Evolutionary conservation across 176 grass and related monocot genomes (phyloP), one percentile per base, ranked within the genome.

Genomic region (Oryza officinalis): DNA sequence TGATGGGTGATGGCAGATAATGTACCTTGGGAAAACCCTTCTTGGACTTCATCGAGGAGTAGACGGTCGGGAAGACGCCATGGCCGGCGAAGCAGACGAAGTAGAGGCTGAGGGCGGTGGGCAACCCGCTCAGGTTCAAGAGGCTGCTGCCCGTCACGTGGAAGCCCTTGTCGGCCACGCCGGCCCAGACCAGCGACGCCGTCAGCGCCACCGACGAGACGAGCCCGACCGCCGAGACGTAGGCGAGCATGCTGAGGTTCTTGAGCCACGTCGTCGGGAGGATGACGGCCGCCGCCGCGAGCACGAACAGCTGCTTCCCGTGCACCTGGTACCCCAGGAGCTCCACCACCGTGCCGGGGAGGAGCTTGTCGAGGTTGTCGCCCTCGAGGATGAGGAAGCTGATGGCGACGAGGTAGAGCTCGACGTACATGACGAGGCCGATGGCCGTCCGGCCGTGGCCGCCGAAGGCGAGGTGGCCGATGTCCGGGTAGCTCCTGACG

Each of bases 81-180:
- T 94, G 92, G 23, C 89, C 86, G 61, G 89, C 0, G 32, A 87
- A 94, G 75, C 92, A 91, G 37, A 91, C 89, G 44, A 91, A 91
- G 31, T 81, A 94, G 66, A 94, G 38, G 38, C 92, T 82, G 15
- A 94, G 70, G 22, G 89, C 63, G 1, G 86, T 91, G 0, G 92
- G 89, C 26, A 94, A 27, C 4, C 86, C 77, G 20, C 63, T 47
- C 27, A 89, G 61, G 59, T 75, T 87, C 0, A 94, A 41, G 14
- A 91, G 0, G 15, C 74, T 71, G 43, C 65, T 25, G 2, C 61
- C 83, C 17, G 2, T 52, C n/a, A 31, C 13, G 7, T 76, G 69
- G 76, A 94, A 85, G 26, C 89, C 86, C 25, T 69, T 54, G 54
- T 89, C 86, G 15, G 80, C 86, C 0, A 91, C 28, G 44, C 86